These are phyloP conservation scores for Centaurea solstitialis DNA, from an alignment of 129 eudicot species.

Conservation along the genomic window DNA sequence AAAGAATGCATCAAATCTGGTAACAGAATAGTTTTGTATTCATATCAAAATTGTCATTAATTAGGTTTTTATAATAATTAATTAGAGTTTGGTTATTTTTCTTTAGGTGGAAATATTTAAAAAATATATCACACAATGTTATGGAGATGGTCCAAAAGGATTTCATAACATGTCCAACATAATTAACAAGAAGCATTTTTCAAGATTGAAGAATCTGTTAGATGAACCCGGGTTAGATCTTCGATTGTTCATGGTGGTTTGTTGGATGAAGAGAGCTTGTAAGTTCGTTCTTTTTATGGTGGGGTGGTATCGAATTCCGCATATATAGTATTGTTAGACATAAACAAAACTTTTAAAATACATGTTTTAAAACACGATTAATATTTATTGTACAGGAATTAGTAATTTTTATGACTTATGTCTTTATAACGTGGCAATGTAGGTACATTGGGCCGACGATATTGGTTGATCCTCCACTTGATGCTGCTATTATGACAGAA, in stretches of 20 bases:
- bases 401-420: background rate
- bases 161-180: slow-evolving; percentile 51
- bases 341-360: background rate
- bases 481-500: slow-evolving; percentile 70
- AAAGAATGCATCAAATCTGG: slow-evolving; percentile 49
- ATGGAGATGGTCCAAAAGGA: slow-evolving; percentile 64
- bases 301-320: background rate
- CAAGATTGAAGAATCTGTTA: slow-evolving; percentile 53
- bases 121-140: slow-evolving; percentile 33
- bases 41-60: background rate
- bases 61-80: background rate
- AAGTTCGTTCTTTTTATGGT: slow-evolving; percentile 23
- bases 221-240: slow-evolving; percentile 63
- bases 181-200: slow-evolving; percentile 58
- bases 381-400: background rate
- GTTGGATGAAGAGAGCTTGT: slow-evolving; percentile 69
- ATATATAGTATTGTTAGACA: background rate
- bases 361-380: background rate
- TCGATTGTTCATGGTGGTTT: slow-evolving; percentile 69
- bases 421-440: slow-evolving; percentile 4
- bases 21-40: slow-evolving; percentile 9
- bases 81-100: background rate
- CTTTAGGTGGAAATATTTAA: slow-evolving; percentile 51
- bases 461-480: slow-evolving; percentile 78
- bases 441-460: slow-evolving; percentile 85